Percentiles rank a stretch among this genome's conserved stretches.
These are phyloP conservation scores for Trichoderma sp. DNA, from an alignment of 2,329 filamentous ascomycete genomes.

Conservation along the genomic window DNA sequence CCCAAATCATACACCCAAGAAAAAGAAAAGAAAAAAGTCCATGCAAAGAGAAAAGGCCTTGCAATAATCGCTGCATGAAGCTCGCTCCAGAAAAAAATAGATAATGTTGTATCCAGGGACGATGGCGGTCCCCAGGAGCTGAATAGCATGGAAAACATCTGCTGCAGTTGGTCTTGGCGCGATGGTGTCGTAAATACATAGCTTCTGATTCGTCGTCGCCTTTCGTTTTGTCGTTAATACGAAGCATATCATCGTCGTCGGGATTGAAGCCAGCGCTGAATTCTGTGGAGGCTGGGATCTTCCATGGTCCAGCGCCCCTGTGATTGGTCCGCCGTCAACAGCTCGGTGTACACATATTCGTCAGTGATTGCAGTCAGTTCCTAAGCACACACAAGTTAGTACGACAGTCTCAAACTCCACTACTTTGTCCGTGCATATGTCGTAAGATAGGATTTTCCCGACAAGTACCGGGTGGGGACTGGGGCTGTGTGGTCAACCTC, in stretches of 20 bases:
- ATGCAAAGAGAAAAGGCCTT: not conserved
- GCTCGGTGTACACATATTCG: constrained; percentile 60
- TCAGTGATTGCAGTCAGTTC: constrained; percentile 63
- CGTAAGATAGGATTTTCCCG: constrained; percentile 12
- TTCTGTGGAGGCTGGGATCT: constrained; percentile 61
- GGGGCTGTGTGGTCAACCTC: not conserved
- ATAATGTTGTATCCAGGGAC: not conserved
- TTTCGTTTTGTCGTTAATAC: not conserved
- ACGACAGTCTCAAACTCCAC: not conserved
- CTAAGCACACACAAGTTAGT: constrained; percentile 40
- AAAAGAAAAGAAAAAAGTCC: not conserved
- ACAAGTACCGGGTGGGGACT: constrained; percentile 10
- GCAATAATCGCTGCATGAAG: constrained; percentile 14
- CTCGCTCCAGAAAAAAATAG: not conserved
- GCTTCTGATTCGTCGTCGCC: not conserved
- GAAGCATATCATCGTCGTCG: constrained; percentile 33
- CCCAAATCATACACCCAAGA: constrained; percentile 4
- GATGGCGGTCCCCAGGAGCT: not conserved
- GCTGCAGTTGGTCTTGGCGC: not conserved
- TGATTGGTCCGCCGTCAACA: constrained; percentile 56
- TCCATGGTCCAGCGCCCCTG: constrained; percentile 66
- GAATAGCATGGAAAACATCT: not conserved
- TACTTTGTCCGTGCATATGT: constrained; percentile 12
- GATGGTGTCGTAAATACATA: not conserved
- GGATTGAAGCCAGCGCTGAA: constrained; percentile 61